Evolutionary conservation across 2,329 filamentous ascomycete genomes (phyloP).

Genomic region (Hymenoscyphus infarciens): DNA sequence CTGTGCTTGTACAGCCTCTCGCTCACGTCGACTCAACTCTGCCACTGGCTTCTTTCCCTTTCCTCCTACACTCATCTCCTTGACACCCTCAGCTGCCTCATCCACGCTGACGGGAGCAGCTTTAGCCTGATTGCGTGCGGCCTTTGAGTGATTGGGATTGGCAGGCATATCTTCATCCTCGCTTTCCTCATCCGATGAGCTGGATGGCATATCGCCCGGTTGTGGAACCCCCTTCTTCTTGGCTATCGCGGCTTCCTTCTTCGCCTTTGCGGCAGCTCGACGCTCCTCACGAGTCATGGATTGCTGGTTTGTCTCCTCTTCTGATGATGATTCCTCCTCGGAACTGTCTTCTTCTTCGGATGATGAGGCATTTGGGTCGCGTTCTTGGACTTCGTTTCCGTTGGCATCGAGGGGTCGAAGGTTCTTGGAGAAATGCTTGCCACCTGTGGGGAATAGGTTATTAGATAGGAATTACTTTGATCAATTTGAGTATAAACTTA

Average conservation of each 20-base stretch:
- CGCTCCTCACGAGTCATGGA: slow-evolving; percentile 82
- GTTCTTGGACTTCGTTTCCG: slow-evolving; percentile 84
- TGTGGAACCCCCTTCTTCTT: slow-evolving; percentile 69
- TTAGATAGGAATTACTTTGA: background rate
- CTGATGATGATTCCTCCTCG: slow-evolving; percentile 46
- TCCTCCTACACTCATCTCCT: slow-evolving; percentile 47
- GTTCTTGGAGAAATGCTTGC: slow-evolving; percentile 92
- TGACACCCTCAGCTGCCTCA: slow-evolving; percentile 51
- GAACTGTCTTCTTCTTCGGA: slow-evolving; percentile 50
- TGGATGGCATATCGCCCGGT: slow-evolving; percentile 80
- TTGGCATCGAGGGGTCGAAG: slow-evolving; percentile 84
- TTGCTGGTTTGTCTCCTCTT: slow-evolving; percentile 44
- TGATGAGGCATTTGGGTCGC: slow-evolving; percentile 50
- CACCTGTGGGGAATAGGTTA: slow-evolving; percentile 53
- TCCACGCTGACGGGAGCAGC: slow-evolving; percentile 42
- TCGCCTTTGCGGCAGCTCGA: slow-evolving; percentile 80
- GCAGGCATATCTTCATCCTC: slow-evolving; percentile 67
- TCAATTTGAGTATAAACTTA: slow-evolving; percentile 40
- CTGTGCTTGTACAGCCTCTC: slow-evolving; percentile 79
- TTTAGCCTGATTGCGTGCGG: slow-evolving; percentile 57
- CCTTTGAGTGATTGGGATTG: slow-evolving; percentile 89
- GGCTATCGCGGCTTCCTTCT: slow-evolving; percentile 84
- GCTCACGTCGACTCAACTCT: slow-evolving; percentile 63
- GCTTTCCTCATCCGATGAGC: slow-evolving; percentile 56
- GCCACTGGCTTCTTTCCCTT: slow-evolving; percentile 41